Evolutionary conservation across 2,329 filamentous ascomycete genomes (phyloP).

Genomic region (Dothiorella sarmentorum): DNA sequence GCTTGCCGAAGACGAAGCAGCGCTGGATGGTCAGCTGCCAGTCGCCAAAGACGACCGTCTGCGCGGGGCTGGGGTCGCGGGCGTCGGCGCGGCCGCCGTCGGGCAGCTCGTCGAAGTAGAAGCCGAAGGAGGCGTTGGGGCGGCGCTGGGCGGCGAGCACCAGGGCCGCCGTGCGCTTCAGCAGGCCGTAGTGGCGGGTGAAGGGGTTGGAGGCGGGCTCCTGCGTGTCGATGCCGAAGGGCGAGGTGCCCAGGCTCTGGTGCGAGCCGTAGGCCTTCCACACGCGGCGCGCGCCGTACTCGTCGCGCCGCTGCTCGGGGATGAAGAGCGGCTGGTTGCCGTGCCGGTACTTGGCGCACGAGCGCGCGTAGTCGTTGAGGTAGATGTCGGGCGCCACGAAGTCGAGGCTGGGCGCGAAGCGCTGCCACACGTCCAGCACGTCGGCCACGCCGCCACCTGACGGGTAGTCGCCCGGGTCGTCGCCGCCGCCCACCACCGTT

Average conservation of each 20-base stretch:
- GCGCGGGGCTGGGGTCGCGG: constrained; percentile 27
- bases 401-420: constrained; percentile 43
- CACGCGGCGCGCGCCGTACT: constrained; percentile 42
- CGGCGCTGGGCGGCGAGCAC: constrained; percentile 42
- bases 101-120: constrained; percentile 43
- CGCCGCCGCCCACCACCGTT: constrained; percentile 43
- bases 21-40: constrained; percentile 42
- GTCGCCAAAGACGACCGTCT: constrained; percentile 34
- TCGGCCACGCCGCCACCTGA: constrained; percentile 45
- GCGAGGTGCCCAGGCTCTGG: constrained; percentile 37
- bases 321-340: constrained; percentile 48
- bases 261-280: constrained; percentile 45
- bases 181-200: constrained; percentile 41
- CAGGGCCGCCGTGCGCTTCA: constrained; percentile 33
- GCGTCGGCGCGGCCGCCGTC: constrained; percentile 24
- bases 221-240: constrained; percentile 46
- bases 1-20: constrained; percentile 46
- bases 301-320: constrained; percentile 51
- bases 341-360: constrained; percentile 46
- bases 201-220: constrained; percentile 32
- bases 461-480: constrained; percentile 45
- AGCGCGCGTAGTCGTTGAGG: constrained; percentile 46
- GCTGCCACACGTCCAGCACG: constrained; percentile 46
- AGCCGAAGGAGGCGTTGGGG: constrained; percentile 36
- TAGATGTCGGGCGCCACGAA: constrained; percentile 50